A percentile compares a stretch with the other conserved stretches of the same genome.
Conservation (phyloP, 2,329 filamentous ascomycete genomes). For the Periglandula ipomoeae region DNA sequence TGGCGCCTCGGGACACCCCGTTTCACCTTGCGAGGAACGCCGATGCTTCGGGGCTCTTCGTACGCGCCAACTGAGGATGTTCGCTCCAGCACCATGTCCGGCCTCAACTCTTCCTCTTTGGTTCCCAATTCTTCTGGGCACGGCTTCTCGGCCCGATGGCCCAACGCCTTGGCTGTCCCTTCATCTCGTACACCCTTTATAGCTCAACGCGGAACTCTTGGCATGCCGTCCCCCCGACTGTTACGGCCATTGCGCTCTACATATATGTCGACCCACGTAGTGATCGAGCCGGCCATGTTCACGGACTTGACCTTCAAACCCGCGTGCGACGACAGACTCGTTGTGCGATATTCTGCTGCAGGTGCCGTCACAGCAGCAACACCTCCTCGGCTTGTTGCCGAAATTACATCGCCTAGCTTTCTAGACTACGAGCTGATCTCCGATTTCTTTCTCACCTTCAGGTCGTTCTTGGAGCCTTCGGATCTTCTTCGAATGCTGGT, state of each 20-base stretch:
- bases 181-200: constrained; percentile 21
- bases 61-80: constrained; percentile 68
- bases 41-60: constrained; percentile 71
- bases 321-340: constrained; percentile 63
- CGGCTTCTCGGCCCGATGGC: constrained; percentile 22
- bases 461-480: constrained; percentile 68
- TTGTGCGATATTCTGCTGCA: constrained; percentile 72
- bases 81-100: constrained; percentile 50
- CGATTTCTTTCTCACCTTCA: constrained; percentile 95
- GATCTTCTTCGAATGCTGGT: constrained; percentile 78
- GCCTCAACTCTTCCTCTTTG: constrained; percentile 28
- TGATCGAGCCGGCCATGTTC: constrained; percentile 69
- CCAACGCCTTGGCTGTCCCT: constrained; percentile 29
- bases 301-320: constrained; percentile 73
- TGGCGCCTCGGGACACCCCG: constrained; percentile 75
- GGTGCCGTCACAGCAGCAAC: constrained; percentile 81
- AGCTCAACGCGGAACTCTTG: constrained; percentile 14
- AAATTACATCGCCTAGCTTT: constrained; percentile 93
- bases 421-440: constrained; percentile 95
- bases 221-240: constrained; percentile 27
- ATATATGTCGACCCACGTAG: constrained; percentile 38
- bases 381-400: constrained; percentile 80
- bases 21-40: constrained; percentile 68
- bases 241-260: constrained; percentile 33
- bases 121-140: constrained; percentile 16